Percentiles rank a stretch among this genome's conserved stretches.
phyloP scores from a whole-genome alignment of 148 eudicot species.

The Diospyros kaki region DNA sequence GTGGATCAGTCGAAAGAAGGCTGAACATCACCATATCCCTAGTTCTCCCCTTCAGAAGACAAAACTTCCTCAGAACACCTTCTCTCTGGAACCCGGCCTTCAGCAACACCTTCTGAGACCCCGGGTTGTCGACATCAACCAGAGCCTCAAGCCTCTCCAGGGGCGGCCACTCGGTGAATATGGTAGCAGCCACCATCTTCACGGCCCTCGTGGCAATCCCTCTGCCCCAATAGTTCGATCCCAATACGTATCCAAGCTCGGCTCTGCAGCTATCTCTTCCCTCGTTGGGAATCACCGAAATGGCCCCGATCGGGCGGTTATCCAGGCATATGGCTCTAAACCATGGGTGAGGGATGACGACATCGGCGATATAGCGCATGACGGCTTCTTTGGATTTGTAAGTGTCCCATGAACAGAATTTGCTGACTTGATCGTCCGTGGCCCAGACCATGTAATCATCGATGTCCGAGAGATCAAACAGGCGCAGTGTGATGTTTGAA shows the following conservation, averaged over 20 bases:
- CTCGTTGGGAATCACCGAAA: slow-evolving; percentile 23
- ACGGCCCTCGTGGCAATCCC: slow-evolving; percentile 49
- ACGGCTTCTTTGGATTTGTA: slow-evolving; percentile 28
- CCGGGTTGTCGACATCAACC: slow-evolving; percentile 41
- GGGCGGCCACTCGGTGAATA: slow-evolving; percentile 44
- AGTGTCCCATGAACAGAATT: slow-evolving; percentile 23
- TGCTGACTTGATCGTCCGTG: slow-evolving; percentile 31
- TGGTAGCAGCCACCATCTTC: slow-evolving; percentile 23
- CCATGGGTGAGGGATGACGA: slow-evolving; percentile 32
- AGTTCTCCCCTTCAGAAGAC: slow-evolving; percentile 28
- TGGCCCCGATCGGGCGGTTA: slow-evolving; percentile 24
- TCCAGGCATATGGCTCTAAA: slow-evolving; percentile 26
- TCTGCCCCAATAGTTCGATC: slow-evolving; percentile 45
- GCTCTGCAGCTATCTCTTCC: slow-evolving; percentile 39
- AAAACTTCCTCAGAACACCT: slow-evolving; percentile 46
- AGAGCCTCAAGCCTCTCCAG: slow-evolving; percentile 51
- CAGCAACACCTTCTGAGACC: slow-evolving; percentile 47
- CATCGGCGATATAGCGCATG: slow-evolving; percentile 16
- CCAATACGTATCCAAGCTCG: slow-evolving; percentile 44
- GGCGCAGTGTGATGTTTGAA: slow-evolving; percentile 28
- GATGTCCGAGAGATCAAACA: slow-evolving; percentile 19
- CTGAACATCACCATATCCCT: slow-evolving; percentile 53
- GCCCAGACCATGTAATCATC: slow-evolving; percentile 42
- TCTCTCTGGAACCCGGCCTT: slow-evolving; percentile 47
- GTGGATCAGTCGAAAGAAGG: slow-evolving; percentile 13